Evolutionary conservation across 2,329 filamentous ascomycete genomes (phyloP).

Genomic region (Hypoxylon sp.): DNA sequence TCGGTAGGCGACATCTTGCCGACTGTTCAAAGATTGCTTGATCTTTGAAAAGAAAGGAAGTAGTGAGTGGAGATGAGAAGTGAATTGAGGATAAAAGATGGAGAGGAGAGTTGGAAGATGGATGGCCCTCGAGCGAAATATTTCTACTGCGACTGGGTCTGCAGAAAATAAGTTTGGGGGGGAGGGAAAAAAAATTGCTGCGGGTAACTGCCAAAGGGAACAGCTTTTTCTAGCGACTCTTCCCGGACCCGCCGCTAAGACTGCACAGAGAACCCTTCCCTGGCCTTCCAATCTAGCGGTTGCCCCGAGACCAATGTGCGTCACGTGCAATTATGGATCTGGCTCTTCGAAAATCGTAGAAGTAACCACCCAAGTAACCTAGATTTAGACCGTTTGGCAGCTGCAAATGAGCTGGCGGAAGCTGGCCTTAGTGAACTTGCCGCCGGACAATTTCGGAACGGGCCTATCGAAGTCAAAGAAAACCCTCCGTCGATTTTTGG

Average conservation of each 20-base stretch:
- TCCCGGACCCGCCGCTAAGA: slow-evolving; percentile 58
- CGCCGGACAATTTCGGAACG: slow-evolving; percentile 45
- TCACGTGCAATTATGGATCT: slow-evolving; percentile 41
- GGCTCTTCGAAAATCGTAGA: slow-evolving; percentile 24
- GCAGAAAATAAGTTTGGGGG: slow-evolving; percentile 56
- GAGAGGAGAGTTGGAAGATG: slow-evolving; percentile 42
- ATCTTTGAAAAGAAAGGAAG: slow-evolving; percentile 58
- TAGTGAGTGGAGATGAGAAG: slow-evolving; percentile 71
- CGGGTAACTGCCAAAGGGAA: slow-evolving; percentile 57
- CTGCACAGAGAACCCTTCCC: slow-evolving; percentile 32
- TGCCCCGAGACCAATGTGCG: slow-evolving; percentile 42
- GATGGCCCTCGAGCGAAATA: slow-evolving; percentile 54
- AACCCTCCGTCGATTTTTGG: slow-evolving; percentile 20
- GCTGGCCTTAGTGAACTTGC: slow-evolving; percentile 22
- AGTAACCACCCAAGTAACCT: slow-evolving; percentile 16
- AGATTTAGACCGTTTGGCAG: slow-evolving; percentile 2
- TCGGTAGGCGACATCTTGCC: slow-evolving; percentile 68
- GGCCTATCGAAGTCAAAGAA: slow-evolving; percentile 32
- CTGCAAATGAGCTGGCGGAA: slow-evolving; percentile 21
- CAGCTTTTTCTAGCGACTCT: slow-evolving; percentile 67
- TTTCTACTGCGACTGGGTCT: slow-evolving; percentile 59
- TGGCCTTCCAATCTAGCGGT: slow-evolving; percentile 41
- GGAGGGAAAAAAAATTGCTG: slow-evolving; percentile 64
- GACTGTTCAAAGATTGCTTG: slow-evolving; percentile 59
- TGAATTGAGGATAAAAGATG: slow-evolving; percentile 41